Evolutionary conservation across 805 yeast species (phyloP).

Genomic region (Wickerhamiella dianesei): DNA sequence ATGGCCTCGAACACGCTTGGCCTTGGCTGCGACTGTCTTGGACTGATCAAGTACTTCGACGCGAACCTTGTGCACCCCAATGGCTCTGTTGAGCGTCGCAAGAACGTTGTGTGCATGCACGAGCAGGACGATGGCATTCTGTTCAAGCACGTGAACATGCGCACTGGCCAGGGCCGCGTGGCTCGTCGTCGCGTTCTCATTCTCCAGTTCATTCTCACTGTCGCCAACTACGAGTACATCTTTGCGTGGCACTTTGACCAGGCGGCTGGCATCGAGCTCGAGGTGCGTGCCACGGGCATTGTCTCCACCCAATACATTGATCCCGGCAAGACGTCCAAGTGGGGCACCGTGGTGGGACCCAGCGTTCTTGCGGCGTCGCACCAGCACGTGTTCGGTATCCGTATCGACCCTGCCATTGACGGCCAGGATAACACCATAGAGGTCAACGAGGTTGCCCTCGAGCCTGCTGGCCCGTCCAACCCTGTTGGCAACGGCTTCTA

Average conservation of each 20-base stretch:
- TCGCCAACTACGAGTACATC: constrained; percentile 72
- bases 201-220: constrained; percentile 70
- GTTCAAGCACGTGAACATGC: constrained; percentile 65
- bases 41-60: constrained; percentile 62
- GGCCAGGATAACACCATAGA: constrained; percentile 66
- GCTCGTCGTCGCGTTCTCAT: constrained; percentile 64
- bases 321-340: constrained; percentile 50
- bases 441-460: constrained; percentile 53
- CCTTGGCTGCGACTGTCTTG: constrained; percentile 74
- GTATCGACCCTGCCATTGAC: constrained; percentile 71
- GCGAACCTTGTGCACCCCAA: constrained; percentile 40
- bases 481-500: constrained; percentile 60
- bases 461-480: constrained; percentile 43
- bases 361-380: constrained; percentile 73
- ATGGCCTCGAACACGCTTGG: constrained; percentile 51
- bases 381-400: constrained; percentile 66
- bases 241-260: constrained; percentile 59
- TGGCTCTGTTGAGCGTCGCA: constrained; percentile 50
- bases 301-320: constrained; percentile 76
- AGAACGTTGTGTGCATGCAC: constrained; percentile 68
- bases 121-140: constrained; percentile 73
- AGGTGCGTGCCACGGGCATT: constrained; percentile 77
- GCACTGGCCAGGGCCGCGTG: constrained; percentile 65
- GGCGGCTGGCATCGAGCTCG: constrained; percentile 65
- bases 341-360: constrained; percentile 66